These are phyloP conservation scores for Euphorbia lathyris DNA, from an alignment of 345 rosid genomes.

Conservation along the genomic window DNA sequence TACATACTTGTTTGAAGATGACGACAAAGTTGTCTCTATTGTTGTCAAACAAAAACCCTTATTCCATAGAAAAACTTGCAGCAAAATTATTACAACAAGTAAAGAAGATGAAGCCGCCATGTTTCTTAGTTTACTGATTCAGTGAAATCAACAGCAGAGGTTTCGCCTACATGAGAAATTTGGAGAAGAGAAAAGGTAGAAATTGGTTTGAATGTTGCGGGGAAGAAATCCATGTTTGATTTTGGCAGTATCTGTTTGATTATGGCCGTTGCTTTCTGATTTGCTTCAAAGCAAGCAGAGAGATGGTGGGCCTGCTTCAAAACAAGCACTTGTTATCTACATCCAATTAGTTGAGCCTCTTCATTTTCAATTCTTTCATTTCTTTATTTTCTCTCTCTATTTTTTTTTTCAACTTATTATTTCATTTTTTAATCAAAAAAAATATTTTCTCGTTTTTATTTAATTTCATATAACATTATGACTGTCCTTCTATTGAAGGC, in stretches of 20 bases:
- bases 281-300: slow-evolving; percentile 1
- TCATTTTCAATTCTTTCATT: too few species aligned
- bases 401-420: too few species aligned
- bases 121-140: background rate
- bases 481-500: too few species aligned
- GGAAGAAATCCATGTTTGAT: background rate
- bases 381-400: too few species aligned
- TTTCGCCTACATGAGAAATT: background rate
- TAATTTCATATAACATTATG: too few species aligned
- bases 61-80: background rate
- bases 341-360: too few species aligned
- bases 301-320: background rate
- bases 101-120: slow-evolving; percentile 15
- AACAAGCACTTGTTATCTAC: too few species aligned
- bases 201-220: too few species aligned
- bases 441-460: too few species aligned
- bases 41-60: background rate
- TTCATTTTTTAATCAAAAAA: too few species aligned
- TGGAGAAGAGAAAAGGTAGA: background rate
- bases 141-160: background rate
- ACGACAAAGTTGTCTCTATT: background rate
- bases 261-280: background rate
- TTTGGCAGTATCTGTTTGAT: background rate
- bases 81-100: background rate
- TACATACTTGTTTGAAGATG: background rate